Evolutionary conservation across 768 basidiomycete genomes (phyloP), one percentile per base, ranked within the genome.

Genomic region (Trametes punicea): DNA sequence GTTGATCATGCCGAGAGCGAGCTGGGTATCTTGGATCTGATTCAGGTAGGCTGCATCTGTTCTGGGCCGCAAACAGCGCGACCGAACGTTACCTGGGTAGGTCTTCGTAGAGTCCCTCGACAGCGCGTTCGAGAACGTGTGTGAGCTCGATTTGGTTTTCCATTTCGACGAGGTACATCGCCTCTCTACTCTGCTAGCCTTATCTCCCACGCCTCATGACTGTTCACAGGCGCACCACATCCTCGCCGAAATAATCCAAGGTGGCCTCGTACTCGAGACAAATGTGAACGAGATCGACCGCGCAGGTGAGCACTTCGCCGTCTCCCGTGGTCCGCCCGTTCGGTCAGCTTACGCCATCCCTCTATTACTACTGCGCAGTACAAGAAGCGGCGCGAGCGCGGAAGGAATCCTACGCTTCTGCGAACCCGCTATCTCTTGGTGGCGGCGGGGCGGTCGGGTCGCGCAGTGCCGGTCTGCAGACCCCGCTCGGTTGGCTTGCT

Each of bases 71-170:
- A 26, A 47, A 52, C 62, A 6, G 15, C 16, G 10, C 15, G 21
- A 33, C 9, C 25, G 29, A 20, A 30, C 42, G 15, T 29, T 42
- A 56, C 4, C 55, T 15, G 5, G 9, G 60, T 25, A 95, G 95
- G 97, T 99, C 16, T 93, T 99, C 66, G 97, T 99, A 55, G 97
- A 99, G 75, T 88, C 92, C 3, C 79, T 99, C 31, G 97, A 99
- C 71, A 79, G 93, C 33, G 86, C 93, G 15, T 99, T 98, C 68
- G 93, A 97, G 76, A 98, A 98, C 66, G 97, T 99, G 0, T 98
- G 97, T 72, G 97, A 99, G 71, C 77, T 99, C 41, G 97, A 99
- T 70, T 80, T 99, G 11, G 95, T 99, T 47, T 99, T 98, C 71
- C 95, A 98, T 70, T 99, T 98, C 66, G 97, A 98, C 70, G 94